Base-by-base conservation (phyloP, 768 basidiomycete genomes). In the Russula brevipes region DNA sequence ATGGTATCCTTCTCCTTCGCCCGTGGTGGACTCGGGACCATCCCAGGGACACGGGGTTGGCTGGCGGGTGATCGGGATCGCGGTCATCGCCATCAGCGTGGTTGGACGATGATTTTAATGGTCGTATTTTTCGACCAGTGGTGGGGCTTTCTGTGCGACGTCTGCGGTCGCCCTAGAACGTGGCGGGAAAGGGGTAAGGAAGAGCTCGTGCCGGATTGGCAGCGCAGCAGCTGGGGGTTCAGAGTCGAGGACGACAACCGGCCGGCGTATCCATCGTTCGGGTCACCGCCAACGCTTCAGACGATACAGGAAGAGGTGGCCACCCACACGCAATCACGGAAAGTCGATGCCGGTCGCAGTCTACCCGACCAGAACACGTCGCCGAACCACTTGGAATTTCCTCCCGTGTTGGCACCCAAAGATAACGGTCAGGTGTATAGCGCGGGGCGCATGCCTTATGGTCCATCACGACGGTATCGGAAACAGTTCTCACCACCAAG, bases 1-100 rank as follows among this genome's bases (percentile, higher is more conserved):
- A 19, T 19, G 31, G 14, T 35, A 42, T 30, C 52, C 56, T 17
- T 63, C 36, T 30, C 38, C 51, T 12, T n/a, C 62, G 11, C 57
- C 62, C 16, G 19, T 33, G 31, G 46, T 33, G 31, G 46, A 35
- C 46, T 46, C 17, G 7, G 55, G 45, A 55, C 58, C 7, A 17
- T 5, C 45, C 19, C 54, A 56, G 75, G 57, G 39, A 49, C 38
- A 63, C 16, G 31, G 33, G 36, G 19, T 30, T n/a, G 52, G 82
- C 69, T 89, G 87, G 87, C 86, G 87, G 73, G 79, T 86, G 50
- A 79, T 89, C 57, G 88, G 88, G 19, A 81, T 89, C 61, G 79
- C 81, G 12, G 79, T 88, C 59, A 81, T 88, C 63, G 77, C 80
- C n/a, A 77, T 90, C 68, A 84, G 79, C 53, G 77, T 82, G 42